These are phyloP conservation scores for Suillus fuscotomentosus DNA, from an alignment of 768 basidiomycete genomes.

Conservation along the genomic window DNA sequence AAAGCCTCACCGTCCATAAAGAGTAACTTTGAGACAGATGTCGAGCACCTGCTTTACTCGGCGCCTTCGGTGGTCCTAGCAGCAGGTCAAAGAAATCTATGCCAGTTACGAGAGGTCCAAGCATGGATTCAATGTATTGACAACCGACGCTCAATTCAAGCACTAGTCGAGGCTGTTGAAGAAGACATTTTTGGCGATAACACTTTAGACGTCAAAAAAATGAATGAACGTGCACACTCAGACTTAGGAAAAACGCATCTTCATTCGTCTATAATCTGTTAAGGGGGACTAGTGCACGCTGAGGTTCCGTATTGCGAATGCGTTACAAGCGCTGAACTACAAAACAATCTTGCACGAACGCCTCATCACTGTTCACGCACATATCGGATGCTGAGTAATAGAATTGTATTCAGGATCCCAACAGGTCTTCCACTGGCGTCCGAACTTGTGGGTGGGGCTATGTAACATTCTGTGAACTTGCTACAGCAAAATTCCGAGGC, in stretches of 20 bases:
- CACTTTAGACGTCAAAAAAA: background rate
- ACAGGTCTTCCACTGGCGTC: slow-evolving; percentile 9
- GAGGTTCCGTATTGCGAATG: background rate
- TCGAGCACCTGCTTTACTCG: background rate
- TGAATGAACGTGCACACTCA: background rate
- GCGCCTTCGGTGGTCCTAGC: background rate
- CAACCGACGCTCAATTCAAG: background rate
- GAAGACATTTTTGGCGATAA: background rate
- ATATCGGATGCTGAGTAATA: slow-evolving; percentile 59
- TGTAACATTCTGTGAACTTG: slow-evolving; percentile 26
- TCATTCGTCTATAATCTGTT: background rate
- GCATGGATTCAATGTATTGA: background rate
- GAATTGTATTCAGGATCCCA: slow-evolving; percentile 31
- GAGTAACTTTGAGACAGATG: background rate
- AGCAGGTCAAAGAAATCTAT: background rate
- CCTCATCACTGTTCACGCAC: background rate
- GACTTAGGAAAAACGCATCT: background rate
- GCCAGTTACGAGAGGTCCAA: background rate
- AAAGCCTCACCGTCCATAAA: background rate
- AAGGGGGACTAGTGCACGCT: background rate
- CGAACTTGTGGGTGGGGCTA: slow-evolving; percentile 17
- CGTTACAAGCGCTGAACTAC: no score
- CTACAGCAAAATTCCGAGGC: slow-evolving; percentile 48
- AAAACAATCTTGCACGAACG: background rate
- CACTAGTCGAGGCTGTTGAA: background rate